Base-by-base conservation (phyloP, 805 yeast species). In the Blastobotrys muscicola region DNA sequence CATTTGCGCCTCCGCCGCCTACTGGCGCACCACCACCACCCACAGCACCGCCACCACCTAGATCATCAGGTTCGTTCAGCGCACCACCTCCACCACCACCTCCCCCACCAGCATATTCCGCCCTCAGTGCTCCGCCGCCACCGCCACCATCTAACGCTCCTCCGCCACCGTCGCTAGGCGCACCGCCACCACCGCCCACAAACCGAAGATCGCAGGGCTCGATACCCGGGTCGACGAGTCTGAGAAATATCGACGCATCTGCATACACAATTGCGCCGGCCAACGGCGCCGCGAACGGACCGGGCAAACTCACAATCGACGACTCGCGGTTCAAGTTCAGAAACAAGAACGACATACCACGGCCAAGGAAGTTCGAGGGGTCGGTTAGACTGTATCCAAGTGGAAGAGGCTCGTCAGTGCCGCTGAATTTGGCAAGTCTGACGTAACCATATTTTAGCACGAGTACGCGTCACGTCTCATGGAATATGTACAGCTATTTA, bases 381-480 rank as follows among this genome's bases (percentile, higher is more conserved):
- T 72, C 72, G 38, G 74, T 74, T 46, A 87, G 90, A 60, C 67
- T 87, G 50, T 92, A 92, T 65, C 96, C 97, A 12, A 85, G 95
- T 64, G 97, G 97, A 10, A 74, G 95, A 53, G 97, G 97, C 2
- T 76, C 87, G 26, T 84, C 95, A 30, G 92, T 89, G 32, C 97
- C 97, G 1, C 65, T 89, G 49, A 78, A 85, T 52, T 66, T 89
- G 44, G 60, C 71, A 12, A 64, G 23, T 66, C 55, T 49, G 45
- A 55, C 13, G 58, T 20, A 20, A 6, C 26, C n/a, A n/a, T n/a
- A n/a, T n/a, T n/a, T n/a, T n/a, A n/a, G n/a, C n/a, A n/a, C n/a
- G n/a, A n/a, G 39, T 34, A 10, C 14, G 10, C n/a, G n/a, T n/a
- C n/a, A n/a, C n/a, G n/a, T n/a, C n/a, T n/a, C n/a, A 36, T 12